These are phyloP conservation scores for Lyophyllum semitale DNA, from an alignment of 768 basidiomycete species.

Conservation along the genomic window DNA sequence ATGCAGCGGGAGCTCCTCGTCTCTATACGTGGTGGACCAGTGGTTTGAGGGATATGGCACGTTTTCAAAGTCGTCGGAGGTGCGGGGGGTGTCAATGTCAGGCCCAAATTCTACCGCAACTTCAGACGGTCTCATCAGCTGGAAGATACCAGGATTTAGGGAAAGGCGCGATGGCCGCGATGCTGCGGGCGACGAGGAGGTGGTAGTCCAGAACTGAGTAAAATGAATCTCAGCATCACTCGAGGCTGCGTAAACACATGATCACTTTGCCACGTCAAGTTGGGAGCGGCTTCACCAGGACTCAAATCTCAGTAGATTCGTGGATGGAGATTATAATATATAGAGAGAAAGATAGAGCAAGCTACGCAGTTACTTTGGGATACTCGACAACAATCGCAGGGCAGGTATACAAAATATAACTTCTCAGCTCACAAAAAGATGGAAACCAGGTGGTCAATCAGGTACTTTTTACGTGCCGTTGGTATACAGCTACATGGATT, in stretches of 20 bases:
- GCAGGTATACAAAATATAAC: constrained; percentile 15
- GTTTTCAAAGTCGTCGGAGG: constrained; percentile 74
- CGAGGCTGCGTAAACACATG: constrained; percentile 21
- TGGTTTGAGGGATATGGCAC: constrained; percentile 55
- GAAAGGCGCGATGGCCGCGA: constrained; percentile 7
- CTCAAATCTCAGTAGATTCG: constrained; percentile 1
- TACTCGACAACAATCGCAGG: constrained; percentile 1
- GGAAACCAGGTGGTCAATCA: constrained; percentile 9
- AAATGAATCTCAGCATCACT: background rate
- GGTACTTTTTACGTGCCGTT: constrained; percentile 25
- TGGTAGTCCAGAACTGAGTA: background rate
- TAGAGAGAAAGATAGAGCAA: constrained; percentile 12
- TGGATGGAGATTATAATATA: constrained; percentile 17
- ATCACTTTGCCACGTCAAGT: constrained; percentile 35
- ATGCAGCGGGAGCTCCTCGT: constrained; percentile 52
- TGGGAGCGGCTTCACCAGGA: background rate
- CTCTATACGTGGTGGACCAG: constrained; percentile 35
- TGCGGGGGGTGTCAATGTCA: constrained; percentile 47
- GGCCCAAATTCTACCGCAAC: constrained; percentile 73
- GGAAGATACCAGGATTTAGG: constrained; percentile 11
- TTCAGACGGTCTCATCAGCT: constrained; percentile 64
- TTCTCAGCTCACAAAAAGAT: constrained; percentile 9
- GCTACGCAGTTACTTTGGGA: constrained; percentile 9
- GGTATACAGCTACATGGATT: constrained; percentile 24
- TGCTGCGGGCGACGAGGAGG: background rate